Evolutionary conservation across 805 yeast genomes (phyloP), one percentile per base, ranked within the genome.

Genomic region (Cyberlindnera mississippiensis): DNA sequence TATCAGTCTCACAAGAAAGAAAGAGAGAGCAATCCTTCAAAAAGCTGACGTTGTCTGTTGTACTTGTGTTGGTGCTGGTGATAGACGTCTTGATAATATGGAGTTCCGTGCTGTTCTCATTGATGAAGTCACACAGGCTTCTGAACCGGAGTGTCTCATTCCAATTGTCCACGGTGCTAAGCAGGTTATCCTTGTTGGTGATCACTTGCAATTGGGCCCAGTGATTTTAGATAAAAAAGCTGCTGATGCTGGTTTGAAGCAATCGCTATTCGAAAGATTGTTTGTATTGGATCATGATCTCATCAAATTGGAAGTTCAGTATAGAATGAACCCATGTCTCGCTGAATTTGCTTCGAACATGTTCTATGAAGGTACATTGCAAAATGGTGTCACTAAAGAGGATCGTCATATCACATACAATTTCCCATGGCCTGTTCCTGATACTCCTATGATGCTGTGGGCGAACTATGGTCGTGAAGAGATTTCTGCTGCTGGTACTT

Each of bases 401-500:
- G 82, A 87, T 48, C 73, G 96, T 47, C 66, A 73, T 12, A 59
- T 81, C 15, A 48, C 64, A 1, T 66, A 75, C 24, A 69, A 73
- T 5, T 88, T 89, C 67, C 96, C 96, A n/a, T 90, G 96, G 97
- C 96, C 96, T 2, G 81, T 85, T 20, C 69, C 71, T 18, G 82
- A 78, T 37, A 73, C 71, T 5, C 97, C 96, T n/a, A 87, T 88
- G 96, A 85, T 90, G 93, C 86, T 90, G 55, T 89, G 96, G 96
- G 82, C 86, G 1, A 82, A 82, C 51, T 79, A 80, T 57, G 96
- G 96, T 30, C 80, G 83, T 50, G 97, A 90, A 67, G 97, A 90
- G 62, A 76, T 90, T 38, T 79, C 93, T 18, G 76, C 81, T 0
- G 74, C 79, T 49, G 97, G 96, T 44, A 80, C 83, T 5, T 84